Evolutionary conservation across 75 land plant genomes (phyloP), one percentile per base, ranked within the genome.

Genomic region (Sequoiadendron giganteum): DNA sequence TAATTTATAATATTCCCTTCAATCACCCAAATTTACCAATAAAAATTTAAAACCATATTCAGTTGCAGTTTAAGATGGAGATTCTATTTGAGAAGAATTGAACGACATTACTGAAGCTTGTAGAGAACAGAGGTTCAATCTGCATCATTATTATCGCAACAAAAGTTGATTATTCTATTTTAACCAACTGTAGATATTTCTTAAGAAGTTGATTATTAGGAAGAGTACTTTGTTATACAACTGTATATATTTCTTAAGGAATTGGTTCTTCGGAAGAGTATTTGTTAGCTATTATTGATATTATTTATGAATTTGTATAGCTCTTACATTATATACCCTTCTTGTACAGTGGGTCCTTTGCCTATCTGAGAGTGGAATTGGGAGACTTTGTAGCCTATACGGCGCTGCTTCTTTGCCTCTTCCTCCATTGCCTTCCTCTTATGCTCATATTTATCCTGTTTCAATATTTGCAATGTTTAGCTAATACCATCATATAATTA

Each of bases 381-480:
- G 98, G 98, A 1, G 97, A 97, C 49, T 94, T 97, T 88, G 79
- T 91, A 43, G 97, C 98, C 95, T 75, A 90, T 10, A 55, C 90
- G 89, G 30, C 72, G 86, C 47, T 85, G 90, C 39, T 85, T 87
- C 73, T 89, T 94, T 42, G 87, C 83, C 52, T 93, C 95, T 78
- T 93, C 93, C 54, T 87, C 90, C 80, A 85, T 43, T 49, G 89
- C 91, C 88, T 89, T 91, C 14, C 87, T 77, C 77, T 90, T 88
- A 30, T 85, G 48, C 45, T 90, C 94, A 82, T 86, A 68, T 68
- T 92, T 92, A 85, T 92, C 93, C 93, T 92, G 88, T 54, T 79
- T 83, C 8, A 87, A 65, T 43, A 80, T 8, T 3, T 43, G 10
- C n/a, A 80, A 7, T 38, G 48, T 42, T 42, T 43, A 40, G 47